These are phyloP conservation scores for Penicillium samsonianum DNA, from an alignment of 495 filamentous ascomycete genomes.

Conservation along the genomic window DNA sequence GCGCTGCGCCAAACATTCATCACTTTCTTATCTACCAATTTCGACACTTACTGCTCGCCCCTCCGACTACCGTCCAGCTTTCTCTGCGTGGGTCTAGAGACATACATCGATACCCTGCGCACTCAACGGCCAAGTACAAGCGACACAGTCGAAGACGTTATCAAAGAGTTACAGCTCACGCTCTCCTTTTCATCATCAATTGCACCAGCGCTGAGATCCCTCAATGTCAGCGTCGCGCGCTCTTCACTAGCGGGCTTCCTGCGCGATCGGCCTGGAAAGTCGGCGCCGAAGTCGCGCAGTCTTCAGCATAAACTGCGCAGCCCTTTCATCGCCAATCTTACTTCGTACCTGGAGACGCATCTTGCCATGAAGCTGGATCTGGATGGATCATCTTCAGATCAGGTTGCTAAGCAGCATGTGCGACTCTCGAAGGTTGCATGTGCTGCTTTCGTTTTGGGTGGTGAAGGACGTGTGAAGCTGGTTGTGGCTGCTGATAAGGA, in stretches of 20 bases:
- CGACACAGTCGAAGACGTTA: slow-evolving; percentile 30
- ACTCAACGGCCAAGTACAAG: neutral
- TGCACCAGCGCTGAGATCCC: slow-evolving; percentile 45
- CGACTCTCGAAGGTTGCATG: slow-evolving; percentile 53
- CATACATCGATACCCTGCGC: slow-evolving; percentile 29
- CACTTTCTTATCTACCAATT: slow-evolving; percentile 50
- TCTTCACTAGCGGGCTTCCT: slow-evolving; percentile 36
- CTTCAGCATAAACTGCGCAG: slow-evolving; percentile 22
- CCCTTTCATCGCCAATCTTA: slow-evolving; percentile 45
- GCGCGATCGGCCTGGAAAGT: neutral
- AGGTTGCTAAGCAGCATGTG: slow-evolving; percentile 37
- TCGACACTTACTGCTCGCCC: slow-evolving; percentile 51
- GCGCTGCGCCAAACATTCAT: slow-evolving; percentile 52
- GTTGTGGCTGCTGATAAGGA: slow-evolving; percentile 35
- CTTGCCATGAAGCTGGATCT: slow-evolving; percentile 53
- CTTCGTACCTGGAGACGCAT: slow-evolving; percentile 45
- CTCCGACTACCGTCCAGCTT: slow-evolving; percentile 45
- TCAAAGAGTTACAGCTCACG: slow-evolving; percentile 46
- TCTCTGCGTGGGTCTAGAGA: slow-evolving; percentile 36
- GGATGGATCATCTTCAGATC: slow-evolving; percentile 21
- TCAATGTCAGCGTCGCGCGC: slow-evolving; percentile 49
- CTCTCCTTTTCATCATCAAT: slow-evolving; percentile 40
- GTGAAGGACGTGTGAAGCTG: slow-evolving; percentile 56
- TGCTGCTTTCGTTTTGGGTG: slow-evolving; percentile 54
- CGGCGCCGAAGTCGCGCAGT: slow-evolving; percentile 9